phyloP scores from a whole-genome alignment of 2,329 filamentous ascomycete species.

The Drechslerella dactyloides region DNA sequence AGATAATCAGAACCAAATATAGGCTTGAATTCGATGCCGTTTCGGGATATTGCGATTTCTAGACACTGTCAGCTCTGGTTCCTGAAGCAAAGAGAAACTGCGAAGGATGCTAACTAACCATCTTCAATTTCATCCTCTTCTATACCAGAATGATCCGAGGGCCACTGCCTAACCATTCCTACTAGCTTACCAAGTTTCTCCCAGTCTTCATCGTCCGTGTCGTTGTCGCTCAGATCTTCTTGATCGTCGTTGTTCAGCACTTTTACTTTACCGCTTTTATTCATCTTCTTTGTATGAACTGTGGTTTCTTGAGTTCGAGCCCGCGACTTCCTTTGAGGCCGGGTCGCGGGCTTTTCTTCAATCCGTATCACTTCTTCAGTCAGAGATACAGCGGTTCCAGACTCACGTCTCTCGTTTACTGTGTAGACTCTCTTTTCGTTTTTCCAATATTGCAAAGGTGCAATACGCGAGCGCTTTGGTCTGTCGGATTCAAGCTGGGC shows the following conservation, averaged over 20 bases:
- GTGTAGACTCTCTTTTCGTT: conserved; percentile 77
- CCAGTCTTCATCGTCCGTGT: conserved; percentile 58
- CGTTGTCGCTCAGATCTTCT: conserved; percentile 54
- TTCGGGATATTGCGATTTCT: conserved; percentile 45
- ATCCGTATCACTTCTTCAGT: conserved; percentile 28
- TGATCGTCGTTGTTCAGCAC: conserved; percentile 23
- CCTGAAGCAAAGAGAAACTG: conserved; percentile 24
- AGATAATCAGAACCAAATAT: conserved; percentile 46
- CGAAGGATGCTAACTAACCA: conserved; percentile 54
- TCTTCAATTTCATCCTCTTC: conserved; percentile 43
- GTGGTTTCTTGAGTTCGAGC: conserved; percentile 7
- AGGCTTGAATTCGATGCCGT: conserved; percentile 45
- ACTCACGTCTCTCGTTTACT: conserved; percentile 62
- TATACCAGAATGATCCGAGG: conserved; percentile 25
- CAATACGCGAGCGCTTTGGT: conserved; percentile 75
- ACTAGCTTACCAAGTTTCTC: conserved; percentile 53
- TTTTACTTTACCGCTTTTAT: conserved; percentile 18
- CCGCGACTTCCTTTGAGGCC: conserved; percentile 14
- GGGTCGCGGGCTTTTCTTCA: conserved; percentile 26
- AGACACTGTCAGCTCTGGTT: background rate
- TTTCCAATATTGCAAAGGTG: conserved; percentile 83
- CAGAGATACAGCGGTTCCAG: conserved; percentile 18
- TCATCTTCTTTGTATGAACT: conserved; percentile 7
- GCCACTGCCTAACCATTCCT: conserved; percentile 40
- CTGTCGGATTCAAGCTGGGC: conserved; percentile 19